Percentiles rank a stretch among this genome's conserved stretches.
phyloP scores from a whole-genome alignment of 495 filamentous ascomycete genomes.

The Penicillium dipodomyicola region DNA sequence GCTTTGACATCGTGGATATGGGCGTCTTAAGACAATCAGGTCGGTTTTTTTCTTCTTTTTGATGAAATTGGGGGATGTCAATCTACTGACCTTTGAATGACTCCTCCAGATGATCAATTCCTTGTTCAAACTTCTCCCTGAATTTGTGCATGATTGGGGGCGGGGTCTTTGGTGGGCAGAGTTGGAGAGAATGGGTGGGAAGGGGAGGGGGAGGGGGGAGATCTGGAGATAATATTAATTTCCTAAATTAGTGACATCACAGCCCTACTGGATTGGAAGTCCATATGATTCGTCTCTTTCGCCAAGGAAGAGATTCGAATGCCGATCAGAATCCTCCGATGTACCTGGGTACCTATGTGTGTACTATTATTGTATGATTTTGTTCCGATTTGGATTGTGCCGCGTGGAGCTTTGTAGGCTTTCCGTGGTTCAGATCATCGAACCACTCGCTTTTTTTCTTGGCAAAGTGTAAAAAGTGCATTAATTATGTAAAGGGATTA shows the following conservation, averaged over 20 bases:
- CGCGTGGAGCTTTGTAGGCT: too few species aligned
- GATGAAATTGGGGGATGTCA: too few species aligned
- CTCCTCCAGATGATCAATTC: constrained; percentile 33
- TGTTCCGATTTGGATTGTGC: too few species aligned
- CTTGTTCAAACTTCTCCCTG: constrained; percentile 29
- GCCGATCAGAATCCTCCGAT: background rate
- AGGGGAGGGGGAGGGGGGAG: constrained; percentile 1
- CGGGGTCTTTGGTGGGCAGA: background rate
- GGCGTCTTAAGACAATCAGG: constrained; percentile 26
- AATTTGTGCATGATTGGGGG: constrained; percentile 32
- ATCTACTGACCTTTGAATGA: constrained; percentile 31
- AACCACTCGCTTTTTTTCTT: too few species aligned
- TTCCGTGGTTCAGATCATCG: too few species aligned
- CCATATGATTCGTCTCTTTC: background rate
- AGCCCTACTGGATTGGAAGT: constrained; percentile 8
- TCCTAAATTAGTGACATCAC: constrained; percentile 25
- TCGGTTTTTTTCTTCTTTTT: constrained; percentile 10
- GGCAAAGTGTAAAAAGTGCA: too few species aligned
- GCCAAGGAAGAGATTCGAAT: constrained; percentile 1
- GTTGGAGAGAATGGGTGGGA: constrained; percentile 4
- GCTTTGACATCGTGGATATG: constrained; percentile 49
- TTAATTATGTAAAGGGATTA: too few species aligned
- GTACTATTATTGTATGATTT: too few species aligned
- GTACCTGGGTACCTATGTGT: too few species aligned
- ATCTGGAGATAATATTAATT: constrained; percentile 4